Base-by-base conservation (phyloP, 176 grass and related monocot species). In the Oryza longistaminata region DNA sequence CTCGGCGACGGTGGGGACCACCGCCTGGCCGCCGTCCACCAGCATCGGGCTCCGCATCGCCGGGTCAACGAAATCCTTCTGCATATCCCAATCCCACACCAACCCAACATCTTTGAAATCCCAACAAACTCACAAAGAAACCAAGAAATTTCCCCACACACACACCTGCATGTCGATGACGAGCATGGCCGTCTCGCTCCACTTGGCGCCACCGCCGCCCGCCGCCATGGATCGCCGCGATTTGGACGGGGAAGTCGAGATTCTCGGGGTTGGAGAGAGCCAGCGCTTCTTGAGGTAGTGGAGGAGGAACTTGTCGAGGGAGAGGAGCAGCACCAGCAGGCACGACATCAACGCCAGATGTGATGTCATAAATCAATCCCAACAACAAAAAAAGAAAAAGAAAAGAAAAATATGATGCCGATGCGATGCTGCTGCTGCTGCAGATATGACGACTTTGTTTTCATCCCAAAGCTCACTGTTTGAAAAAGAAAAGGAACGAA, bases 141-240 rank as follows among this genome's bases (percentile, higher is more conserved):
- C 21, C 25, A 61, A 66, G 34, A 67, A n/a, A n/a, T 4, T n/a
- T n/a, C 1, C 37, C n/a, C 7, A 39, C 34, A 35, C 35, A 37
- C 39, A 8, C 35, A 5, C 87, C 87, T 94, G 92, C 92, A 94
- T 94, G 76, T 94, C 92, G 78, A 94, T 94, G 76, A 94, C 81
- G 73, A 94, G 92, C 87, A 94, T 73, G 69, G 87, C 87, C 19
- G 92, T 90, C 73, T 90, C 81, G 87, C 48, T 79, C 92, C 85
- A 92, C 11, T 76, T 85, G 16, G 7, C 55, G 19, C 53, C 53
- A 17, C 55, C 21, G 55, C 39, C 39, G 55, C 39, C 39, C 39
- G 29, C 29, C 39, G 79, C 79, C 86, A 88, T 88, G 16, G 64
- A 24, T 6, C 82, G 71, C 11, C 8, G 72, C 29, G 82, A 19